These are phyloP conservation scores for Alliaria petiolata DNA, from an alignment of 345 rosid genomes.

Conservation along the genomic window DNA sequence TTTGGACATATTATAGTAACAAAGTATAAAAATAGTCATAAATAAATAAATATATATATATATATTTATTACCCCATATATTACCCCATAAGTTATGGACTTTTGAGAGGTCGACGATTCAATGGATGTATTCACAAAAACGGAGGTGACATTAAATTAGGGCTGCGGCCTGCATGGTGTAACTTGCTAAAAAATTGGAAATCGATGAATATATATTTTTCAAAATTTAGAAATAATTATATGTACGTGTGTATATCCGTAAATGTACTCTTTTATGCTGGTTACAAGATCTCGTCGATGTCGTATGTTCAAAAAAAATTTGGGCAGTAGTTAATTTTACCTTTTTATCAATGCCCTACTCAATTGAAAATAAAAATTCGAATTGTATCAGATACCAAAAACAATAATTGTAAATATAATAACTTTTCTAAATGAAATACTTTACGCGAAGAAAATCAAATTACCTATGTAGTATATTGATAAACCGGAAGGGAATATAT, in stretches of 20 bases:
- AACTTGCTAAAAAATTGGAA: slow-evolving; percentile 12
- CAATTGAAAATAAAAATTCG: too few species aligned
- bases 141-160: slow-evolving; percentile 27
- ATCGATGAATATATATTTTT: background rate
- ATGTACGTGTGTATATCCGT: background rate
- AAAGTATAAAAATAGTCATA: too few species aligned
- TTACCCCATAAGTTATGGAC: slow-evolving; percentile 29
- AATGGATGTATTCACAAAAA: slow-evolving; percentile 34
- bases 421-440: background rate
- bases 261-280: background rate
- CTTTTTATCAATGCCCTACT: background rate
- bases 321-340: background rate
- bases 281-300: background rate
- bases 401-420: too few species aligned
- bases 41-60: background rate
- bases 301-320: background rate
- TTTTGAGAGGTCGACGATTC: slow-evolving; percentile 26
- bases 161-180: slow-evolving; percentile 18
- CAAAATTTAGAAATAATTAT: background rate
- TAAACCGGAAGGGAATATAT: background rate
- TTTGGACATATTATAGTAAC: background rate
- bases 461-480: background rate
- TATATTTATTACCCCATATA: background rate
- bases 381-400: too few species aligned
- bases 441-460: background rate